Percentiles rank a stretch among this genome's conserved stretches.
These are phyloP conservation scores for Pichia ethanolica DNA, from an alignment of 805 yeast genomes.

Conservation along the genomic window DNA sequence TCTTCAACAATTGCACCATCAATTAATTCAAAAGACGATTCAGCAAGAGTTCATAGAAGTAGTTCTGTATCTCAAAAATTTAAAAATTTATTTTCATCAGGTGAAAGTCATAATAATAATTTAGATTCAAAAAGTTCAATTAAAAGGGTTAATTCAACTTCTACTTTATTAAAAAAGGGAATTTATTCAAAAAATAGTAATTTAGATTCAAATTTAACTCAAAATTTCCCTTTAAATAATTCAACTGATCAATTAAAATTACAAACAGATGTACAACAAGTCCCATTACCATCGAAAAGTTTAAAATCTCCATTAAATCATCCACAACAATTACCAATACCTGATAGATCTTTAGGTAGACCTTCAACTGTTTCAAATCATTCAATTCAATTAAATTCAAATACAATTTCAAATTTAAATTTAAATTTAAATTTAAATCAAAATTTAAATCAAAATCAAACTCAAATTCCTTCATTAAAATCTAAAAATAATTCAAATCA, in stretches of 20 bases:
- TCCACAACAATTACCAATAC: slow-evolving; percentile 11
- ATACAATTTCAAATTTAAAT: not conserved
- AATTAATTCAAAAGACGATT: not conserved
- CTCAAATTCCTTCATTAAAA: not conserved
- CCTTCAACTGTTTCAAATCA: not conserved
- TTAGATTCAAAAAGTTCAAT: not conserved
- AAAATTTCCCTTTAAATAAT: too few species aligned
- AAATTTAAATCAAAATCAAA: not conserved
- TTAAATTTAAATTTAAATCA: not conserved
- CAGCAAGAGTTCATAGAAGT: slow-evolving; percentile 12
- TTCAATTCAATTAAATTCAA: not conserved
- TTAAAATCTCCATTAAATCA: not conserved
- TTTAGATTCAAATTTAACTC: not conserved
- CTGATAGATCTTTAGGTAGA: slow-evolving; percentile 12
- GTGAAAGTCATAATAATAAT: not conserved
- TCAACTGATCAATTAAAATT: not conserved
- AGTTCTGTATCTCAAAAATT: slow-evolving; percentile 27
- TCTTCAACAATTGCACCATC: not conserved
- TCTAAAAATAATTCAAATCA: not conserved
- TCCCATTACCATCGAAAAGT: not conserved
- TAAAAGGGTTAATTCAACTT: slow-evolving; percentile 1
- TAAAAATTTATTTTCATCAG: slow-evolving; percentile 21
- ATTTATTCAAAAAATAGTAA: not conserved
- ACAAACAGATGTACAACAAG: not conserved
- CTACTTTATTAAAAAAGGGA: not conserved